Base-by-base conservation (phyloP, 2,329 filamentous ascomycete species). In the Fusarium sp. region DNA sequence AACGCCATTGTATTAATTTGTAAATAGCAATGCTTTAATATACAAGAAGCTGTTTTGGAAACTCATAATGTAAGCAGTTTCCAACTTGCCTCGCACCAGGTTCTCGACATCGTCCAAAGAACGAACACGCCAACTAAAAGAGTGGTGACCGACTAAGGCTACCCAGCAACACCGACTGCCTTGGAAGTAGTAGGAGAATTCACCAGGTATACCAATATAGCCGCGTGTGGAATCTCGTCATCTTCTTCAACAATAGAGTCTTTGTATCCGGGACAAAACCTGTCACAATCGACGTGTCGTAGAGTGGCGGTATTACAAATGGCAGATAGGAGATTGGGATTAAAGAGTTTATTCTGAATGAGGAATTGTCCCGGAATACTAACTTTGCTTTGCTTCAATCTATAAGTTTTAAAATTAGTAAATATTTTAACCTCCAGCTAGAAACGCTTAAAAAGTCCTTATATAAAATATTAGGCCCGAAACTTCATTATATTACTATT, bases 151-250 rank as follows among this genome's bases (percentile, higher is more conserved):
- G 41, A 44, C 1, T 28, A 13, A n/a, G 4, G 3, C 0, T 13
- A 44, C 7, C 41, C 41, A 6, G 12, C 41, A 13, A 44, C n/a
- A 1, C 41, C 41, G 0, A 44, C 9, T 1, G 28, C 16, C 8
- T 44, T 44, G 0, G 41, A 44, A n/a, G 41, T 23, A 1, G 23
- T 44, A 7, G 20, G 41, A n/a, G 28, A 5, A 16, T 44, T 44
- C 2, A 44, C 9, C 8, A 28, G 13, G 28, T 44, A 23, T 4
- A 44, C 1, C 7, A 26, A 5, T 3, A 28, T 9, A 26, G 15
- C 23, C 15, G 41, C 1, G 3, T n/a, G 23, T 3, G 40, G 1
- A 4, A 4, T 8, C 16, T 4, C 2, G 6, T 10, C 20, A 6
- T 8, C 41, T 3, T 4, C 13, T 13, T 44, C 4, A 0, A 2